Base-by-base conservation (phyloP, 192 early-diverging fungal genomes). In the Dissophora ornata region DNA sequence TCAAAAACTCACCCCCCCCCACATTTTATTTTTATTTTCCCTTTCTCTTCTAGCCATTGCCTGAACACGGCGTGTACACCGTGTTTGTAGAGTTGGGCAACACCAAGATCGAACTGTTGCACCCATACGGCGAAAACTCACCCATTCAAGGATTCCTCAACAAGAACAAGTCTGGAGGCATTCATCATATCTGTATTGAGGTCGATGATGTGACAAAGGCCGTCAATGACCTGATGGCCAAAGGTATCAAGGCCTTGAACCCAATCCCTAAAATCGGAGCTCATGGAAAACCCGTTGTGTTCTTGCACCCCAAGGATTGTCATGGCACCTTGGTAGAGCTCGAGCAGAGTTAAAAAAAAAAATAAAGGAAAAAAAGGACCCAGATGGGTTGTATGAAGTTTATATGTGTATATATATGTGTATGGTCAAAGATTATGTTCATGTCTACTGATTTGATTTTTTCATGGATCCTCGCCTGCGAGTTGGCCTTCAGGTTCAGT, bases 61-160 rank as follows among this genome's bases (percentile, higher is more conserved):
- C 92, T 12, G 91, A 95, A 54, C 93, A 95, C 69, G 93, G 93
- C 21, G 93, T 95, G 12, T 91, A 90, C 78, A 95, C 93, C 2
- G 91, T 95, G 2, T 95, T 95, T 84, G 90, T 95, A 3, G 85
- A 91, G 62, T 82, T 95, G 47, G 93, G 91, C 8, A 93, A 95
- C 80, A 95, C 93, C 44, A 95, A 95, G 81, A 91, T 93, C 41
- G 93, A 95, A 80, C 80, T 95, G 21, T 73, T 95, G 25, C 87
- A 91, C 57, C 91, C 91, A 2, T 83, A 85, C 25, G 92, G 91
- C 42, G 91, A 90, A 10, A 89, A 87, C 60, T 89, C 88, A 38
- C 93, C 93, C 28, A 95, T 95, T 57, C 80, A 85, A 25, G 88
- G 87, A 28, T 95, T 93, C 69, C 71, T 95, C 25, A 87, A 87